Evolutionary conservation across 2,329 filamentous ascomycete species (phyloP), one percentile per base, ranked within the genome.

Genomic region (Leptosphaerulina australis): DNA sequence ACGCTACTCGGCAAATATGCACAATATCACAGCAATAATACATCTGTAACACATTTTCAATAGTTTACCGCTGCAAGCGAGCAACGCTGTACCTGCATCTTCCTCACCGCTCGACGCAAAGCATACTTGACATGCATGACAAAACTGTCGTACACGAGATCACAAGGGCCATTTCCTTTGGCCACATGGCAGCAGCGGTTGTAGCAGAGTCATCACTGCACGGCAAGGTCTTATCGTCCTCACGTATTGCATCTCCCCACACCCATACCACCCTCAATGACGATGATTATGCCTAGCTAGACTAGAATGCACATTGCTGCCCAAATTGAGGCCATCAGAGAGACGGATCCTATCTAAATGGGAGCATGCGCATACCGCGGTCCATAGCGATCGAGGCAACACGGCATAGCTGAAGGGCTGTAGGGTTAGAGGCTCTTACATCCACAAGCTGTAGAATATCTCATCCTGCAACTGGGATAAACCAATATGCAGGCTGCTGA

Each of bases 41-140:
- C n/a, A n/a, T n/a, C n/a, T n/a, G n/a, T n/a, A n/a, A 29, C 17
- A 26, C n/a, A 24, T 24, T 17, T 7, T 7, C 30, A 4, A n/a
- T n/a, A n/a, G n/a, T n/a, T 28, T 31, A n/a, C 29, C 44, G 29
- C 35, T 22, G 30, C 24, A 47, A 34, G 44, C 29, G 36, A 37
- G 12, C 1, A 4, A 1, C 12, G 3, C 15, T 14, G 40, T 40
- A 50, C 47, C 47, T 44, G 40, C 35, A 35, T 44, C 24, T 39
- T 14, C 34, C 29, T 35, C 14, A 35, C 35, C 34, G 35, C 36
- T 44, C 24, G 44, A 21, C 15, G 40, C 35, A 30, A 22, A 30
- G 20, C 35, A 35, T 14, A 15, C 17, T 25, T 38, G 39, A 34
- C 47, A 38, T 30, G 35, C 47, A 44, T n/a, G 22, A 35, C 18